Base-by-base conservation (phyloP, 1,139 yeast species). In the Blastobotrys apis region DNA sequence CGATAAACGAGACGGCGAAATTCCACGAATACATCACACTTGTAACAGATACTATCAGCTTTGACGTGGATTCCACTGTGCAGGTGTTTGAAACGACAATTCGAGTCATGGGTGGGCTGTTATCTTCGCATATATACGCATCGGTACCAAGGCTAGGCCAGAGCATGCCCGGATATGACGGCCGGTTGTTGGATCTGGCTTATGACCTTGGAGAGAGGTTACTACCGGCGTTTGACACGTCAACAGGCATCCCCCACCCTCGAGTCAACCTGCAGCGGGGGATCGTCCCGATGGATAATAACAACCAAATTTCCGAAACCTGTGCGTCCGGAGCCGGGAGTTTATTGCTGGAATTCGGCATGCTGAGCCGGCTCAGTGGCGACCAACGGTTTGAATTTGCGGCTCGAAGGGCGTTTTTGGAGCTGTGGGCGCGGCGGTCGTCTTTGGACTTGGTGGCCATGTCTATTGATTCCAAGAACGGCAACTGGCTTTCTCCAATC, bases 41-140 rank as follows among this genome's bases (percentile, higher is more conserved):
- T 43, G 72, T 85, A 30, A 65, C 68, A 35, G 52, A 52, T 44
- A 56, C 69, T 32, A 60, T 65, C 0, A 58, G 73, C 17, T 87
- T 86, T 57, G 71, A 78, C 35, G 72, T 80, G 33, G 78, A 86
- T 51, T 74, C 87, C 2, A 77, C 81, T 1, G 83, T 88, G 0
- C 96, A 87, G 56, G 94, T 88, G 3, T 88, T 88, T 64, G 97
- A 88, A 62, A 75, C 85, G 4, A 79, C 88, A 4, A 90, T 87
- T 53, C 74, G 97, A 57, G 87, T 88, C 94, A 69, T 90, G 39
- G 97, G 97, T 34, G 97, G 97, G 0, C 71, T 88, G 30, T 57
- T 88, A 20, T 81, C 92, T 1, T 77, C 85, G 0, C 97, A 90
- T 65, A 64, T 87, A 41, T 78, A 83, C 55, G 83, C 84, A 0